Conservation (phyloP, 75 land plant species). For the Cryptomeria japonica region DNA sequence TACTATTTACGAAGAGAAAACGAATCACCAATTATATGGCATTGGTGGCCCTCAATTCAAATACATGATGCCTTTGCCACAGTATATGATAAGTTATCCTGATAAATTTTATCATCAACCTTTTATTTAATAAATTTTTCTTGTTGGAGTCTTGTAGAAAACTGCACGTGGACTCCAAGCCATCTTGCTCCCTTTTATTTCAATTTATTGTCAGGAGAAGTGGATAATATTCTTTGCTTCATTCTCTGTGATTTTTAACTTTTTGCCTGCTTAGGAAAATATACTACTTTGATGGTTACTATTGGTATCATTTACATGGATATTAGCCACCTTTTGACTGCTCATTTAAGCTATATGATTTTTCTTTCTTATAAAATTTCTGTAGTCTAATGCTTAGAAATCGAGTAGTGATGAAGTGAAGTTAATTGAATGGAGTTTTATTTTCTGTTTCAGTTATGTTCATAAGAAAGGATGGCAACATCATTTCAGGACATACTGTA, state of each 20-base stretch:
- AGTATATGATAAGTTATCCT: neutral
- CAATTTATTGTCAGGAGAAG: neutral
- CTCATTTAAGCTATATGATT: neutral
- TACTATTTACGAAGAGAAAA: neutral
- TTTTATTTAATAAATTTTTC: neutral
- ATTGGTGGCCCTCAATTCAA: neutral
- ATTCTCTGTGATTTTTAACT: neutral
- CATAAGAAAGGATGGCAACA: constrained; percentile 87
- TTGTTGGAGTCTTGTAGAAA: neutral
- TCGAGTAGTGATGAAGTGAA: neutral
- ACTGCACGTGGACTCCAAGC: neutral
- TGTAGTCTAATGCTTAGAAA: neutral
- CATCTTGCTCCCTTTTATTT: neutral
- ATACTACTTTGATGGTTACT: neutral
- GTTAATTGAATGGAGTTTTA: neutral
- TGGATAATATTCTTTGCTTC: neutral
- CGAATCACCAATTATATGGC: neutral
- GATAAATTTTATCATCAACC: neutral
- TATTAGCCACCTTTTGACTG: neutral
- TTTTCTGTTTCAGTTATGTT: constrained; percentile 67
- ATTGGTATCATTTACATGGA: neutral
- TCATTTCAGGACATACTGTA: constrained; percentile 90
- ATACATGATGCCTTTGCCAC: neutral
- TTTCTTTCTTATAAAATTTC: neutral
- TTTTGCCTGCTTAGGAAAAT: neutral